These are phyloP conservation scores for Aspergillus melleus DNA, from an alignment of 2,329 filamentous ascomycete genomes.

Conservation along the genomic window DNA sequence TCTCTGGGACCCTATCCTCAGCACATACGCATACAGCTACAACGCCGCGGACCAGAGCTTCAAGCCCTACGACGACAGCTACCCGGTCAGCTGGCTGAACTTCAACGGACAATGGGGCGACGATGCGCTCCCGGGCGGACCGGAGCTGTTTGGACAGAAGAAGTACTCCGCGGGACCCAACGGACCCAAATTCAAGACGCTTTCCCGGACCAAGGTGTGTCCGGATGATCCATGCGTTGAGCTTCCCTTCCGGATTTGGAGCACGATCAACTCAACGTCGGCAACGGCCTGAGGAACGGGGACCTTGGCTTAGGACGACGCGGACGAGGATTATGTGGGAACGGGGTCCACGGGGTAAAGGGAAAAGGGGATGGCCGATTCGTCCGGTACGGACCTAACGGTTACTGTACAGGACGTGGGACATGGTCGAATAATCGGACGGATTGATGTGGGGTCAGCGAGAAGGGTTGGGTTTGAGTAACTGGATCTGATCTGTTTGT, in stretches of 20 bases:
- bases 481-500: neutral
- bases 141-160: slow-evolving; percentile 54
- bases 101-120: slow-evolving; percentile 65
- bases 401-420: neutral
- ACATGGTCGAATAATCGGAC: neutral
- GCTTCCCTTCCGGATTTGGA: slow-evolving; percentile 36
- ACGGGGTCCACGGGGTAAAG: neutral
- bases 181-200: slow-evolving; percentile 60
- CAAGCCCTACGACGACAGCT: slow-evolving; percentile 45
- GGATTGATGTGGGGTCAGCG: neutral
- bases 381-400: neutral
- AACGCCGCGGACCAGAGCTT: slow-evolving; percentile 45
- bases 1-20: slow-evolving; percentile 61
- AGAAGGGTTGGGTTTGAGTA: neutral
- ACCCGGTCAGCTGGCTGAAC: slow-evolving; percentile 56
- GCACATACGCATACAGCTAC: slow-evolving; percentile 59
- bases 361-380: neutral
- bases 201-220: slow-evolving; percentile 59
- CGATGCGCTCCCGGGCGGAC: slow-evolving; percentile 54
- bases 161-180: slow-evolving; percentile 61
- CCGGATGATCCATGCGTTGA: slow-evolving; percentile 51
- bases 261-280: slow-evolving; percentile 1
- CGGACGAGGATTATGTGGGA: neutral
- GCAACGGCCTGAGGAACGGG: slow-evolving; percentile 1
- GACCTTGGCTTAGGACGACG: neutral